Percentiles rank a stretch among this genome's conserved stretches.
These are phyloP conservation scores for Kodamaea kaohsiungensis DNA, from an alignment of 805 yeast genomes.

Conservation along the genomic window DNA sequence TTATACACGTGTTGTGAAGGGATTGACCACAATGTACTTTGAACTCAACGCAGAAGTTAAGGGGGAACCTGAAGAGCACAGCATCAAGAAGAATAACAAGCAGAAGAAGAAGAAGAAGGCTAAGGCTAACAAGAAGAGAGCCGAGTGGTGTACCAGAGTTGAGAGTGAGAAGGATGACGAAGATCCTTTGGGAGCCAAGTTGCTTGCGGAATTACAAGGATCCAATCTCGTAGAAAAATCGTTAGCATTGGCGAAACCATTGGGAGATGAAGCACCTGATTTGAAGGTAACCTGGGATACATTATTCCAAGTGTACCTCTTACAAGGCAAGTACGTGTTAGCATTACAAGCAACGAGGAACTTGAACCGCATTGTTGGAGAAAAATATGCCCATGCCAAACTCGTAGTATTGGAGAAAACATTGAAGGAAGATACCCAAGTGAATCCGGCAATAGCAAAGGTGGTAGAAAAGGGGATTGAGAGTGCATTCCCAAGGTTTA, in stretches of 20 bases:
- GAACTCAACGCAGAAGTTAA: constrained; percentile 33
- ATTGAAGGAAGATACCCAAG: constrained; percentile 32
- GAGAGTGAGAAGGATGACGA: constrained; percentile 49
- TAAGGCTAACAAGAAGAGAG: constrained; percentile 49
- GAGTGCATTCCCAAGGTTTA: constrained; percentile 34
- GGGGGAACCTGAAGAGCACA: constrained; percentile 20
- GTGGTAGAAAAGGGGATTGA: constrained; percentile 40
- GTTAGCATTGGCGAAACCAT: constrained; percentile 40
- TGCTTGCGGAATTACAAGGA: constrained; percentile 28
- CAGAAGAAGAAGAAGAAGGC: constrained; percentile 60
- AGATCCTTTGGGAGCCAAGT: constrained; percentile 60
- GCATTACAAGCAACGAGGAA: constrained; percentile 47
- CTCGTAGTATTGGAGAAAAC: constrained; percentile 15
- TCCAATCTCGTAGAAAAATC: constrained; percentile 47
- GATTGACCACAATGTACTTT: constrained; percentile 60
- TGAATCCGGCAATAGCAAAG: constrained; percentile 46
- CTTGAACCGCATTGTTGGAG: constrained; percentile 36
- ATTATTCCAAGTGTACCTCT: constrained; percentile 39
- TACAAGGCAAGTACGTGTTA: constrained; percentile 47
- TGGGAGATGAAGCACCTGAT: constrained; percentile 43
- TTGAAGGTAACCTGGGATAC: constrained; percentile 43
- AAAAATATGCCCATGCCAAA: constrained; percentile 8
- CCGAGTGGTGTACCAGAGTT: constrained; percentile 49
- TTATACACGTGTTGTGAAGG: constrained; percentile 67
- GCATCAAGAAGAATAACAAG: constrained; percentile 34